Evolutionary conservation across 306 rosid species (phyloP).

Genomic region (Glycyrrhiza uralensis): DNA sequence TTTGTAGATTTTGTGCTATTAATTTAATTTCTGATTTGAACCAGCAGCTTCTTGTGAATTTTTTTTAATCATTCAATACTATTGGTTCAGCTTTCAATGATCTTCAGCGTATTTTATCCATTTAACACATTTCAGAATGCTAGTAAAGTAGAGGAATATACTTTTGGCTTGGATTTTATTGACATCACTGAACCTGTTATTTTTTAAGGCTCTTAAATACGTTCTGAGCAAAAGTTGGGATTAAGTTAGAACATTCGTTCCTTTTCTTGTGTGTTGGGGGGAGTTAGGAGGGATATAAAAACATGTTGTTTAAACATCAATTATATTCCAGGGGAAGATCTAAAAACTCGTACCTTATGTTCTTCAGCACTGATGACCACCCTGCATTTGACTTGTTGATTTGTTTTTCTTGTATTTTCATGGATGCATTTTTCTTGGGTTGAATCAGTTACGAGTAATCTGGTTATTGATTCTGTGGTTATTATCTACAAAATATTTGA

Average conservation of each 20-base stretch:
- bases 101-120: not conserved
- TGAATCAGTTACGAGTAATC: not conserved
- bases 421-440: conserved; percentile 5
- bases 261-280: not conserved
- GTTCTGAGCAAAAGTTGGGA: not conserved
- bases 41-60: not conserved
- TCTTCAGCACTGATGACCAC: not conserved
- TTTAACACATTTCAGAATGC: not conserved
- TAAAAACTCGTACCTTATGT: not conserved
- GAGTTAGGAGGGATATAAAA: not conserved
- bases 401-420: conserved; percentile 12
- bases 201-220: not conserved
- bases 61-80: conserved; percentile 10
- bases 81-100: not conserved
- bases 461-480: conserved; percentile 4
- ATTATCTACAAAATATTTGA: conserved; percentile 8
- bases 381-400: not conserved
- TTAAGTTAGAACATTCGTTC: not conserved
- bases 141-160: not conserved
- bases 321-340: conserved; percentile 11
- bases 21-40: conserved; percentile 17
- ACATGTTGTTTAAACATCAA: not conserved
- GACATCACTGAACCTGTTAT: not conserved
- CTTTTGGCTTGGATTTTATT: conserved; percentile 7
- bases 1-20: not conserved